A percentile compares a stretch with the other conserved stretches of the same genome.
phyloP scores from a whole-genome alignment of 2,329 filamentous ascomycete species.

The Fusarium sororula region DNA sequence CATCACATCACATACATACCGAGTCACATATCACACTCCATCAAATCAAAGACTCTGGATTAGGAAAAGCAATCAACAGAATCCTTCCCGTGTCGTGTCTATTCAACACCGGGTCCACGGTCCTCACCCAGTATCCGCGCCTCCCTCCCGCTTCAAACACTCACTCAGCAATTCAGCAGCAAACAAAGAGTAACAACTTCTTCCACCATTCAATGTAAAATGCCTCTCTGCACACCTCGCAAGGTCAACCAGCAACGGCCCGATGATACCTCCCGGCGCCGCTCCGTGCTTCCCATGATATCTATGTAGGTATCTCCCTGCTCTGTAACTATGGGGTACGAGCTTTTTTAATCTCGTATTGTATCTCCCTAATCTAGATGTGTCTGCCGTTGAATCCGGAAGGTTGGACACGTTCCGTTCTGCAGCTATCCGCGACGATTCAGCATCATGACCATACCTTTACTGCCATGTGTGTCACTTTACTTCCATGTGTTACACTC shows the following conservation, averaged over 20 bases:
- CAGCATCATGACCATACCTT: neutral
- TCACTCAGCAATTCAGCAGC: too few relatives aligned
- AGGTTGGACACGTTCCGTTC: slow-evolving; percentile 1
- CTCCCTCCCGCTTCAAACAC: neutral
- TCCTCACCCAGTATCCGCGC: neutral
- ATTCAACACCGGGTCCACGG: neutral
- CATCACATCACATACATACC: neutral
- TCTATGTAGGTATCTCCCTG: neutral
- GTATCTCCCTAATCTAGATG: neutral
- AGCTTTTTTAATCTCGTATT: neutral
- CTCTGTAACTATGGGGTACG: neutral
- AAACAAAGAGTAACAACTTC: neutral
- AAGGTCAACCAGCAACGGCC: neutral
- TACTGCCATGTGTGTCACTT: neutral
- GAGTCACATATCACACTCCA: neutral
- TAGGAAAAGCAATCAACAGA: neutral
- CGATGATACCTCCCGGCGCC: neutral
- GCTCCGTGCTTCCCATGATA: neutral
- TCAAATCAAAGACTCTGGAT: neutral
- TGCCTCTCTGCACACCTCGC: neutral
- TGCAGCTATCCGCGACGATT: neutral
- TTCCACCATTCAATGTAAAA: neutral
- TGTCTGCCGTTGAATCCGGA: neutral
- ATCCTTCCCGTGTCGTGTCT: neutral
- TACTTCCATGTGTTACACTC: neutral